phyloP scores from a whole-genome alignment of 1,284 basidiomycete species.

The Tylopilus sp. region DNA sequence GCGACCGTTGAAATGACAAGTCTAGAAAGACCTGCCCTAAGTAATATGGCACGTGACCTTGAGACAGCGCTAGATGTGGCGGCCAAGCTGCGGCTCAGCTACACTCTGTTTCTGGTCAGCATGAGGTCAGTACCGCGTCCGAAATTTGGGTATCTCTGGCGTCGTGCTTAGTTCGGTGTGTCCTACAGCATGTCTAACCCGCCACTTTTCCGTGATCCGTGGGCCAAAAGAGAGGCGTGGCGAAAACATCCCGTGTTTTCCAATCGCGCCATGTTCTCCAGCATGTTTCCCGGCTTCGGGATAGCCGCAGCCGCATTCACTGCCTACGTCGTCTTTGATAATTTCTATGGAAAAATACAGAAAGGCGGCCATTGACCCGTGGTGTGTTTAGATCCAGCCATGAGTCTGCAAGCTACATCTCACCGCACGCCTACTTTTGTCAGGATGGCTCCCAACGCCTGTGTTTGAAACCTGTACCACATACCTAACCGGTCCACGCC shows the following conservation, averaged over 20 bases:
- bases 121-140: constrained; percentile 22
- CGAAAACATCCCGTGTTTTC: constrained; percentile 84
- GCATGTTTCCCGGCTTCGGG: constrained; percentile 88
- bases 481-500: background rate
- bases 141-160: background rate
- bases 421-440: background rate
- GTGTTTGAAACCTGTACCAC: constrained; percentile 9
- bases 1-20: constrained; percentile 40
- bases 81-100: background rate
- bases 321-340: constrained; percentile 83
- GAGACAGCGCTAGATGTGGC: background rate
- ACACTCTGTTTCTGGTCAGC: constrained; percentile 12
- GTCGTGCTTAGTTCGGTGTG: constrained; percentile 11
- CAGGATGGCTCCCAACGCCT: background rate
- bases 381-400: constrained; percentile 13
- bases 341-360: constrained; percentile 43
- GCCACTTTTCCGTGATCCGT: constrained; percentile 85
- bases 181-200: constrained; percentile 48
- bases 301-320: constrained; percentile 88
- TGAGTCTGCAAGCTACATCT: background rate
- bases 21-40: constrained; percentile 59
- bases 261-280: constrained; percentile 79
- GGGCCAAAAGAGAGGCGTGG: constrained; percentile 94
- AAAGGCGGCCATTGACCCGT: constrained; percentile 32
- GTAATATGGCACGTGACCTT: constrained; percentile 26